Evolutionary conservation across 2,329 filamentous ascomycete species (phyloP).

Genomic region (Nothophaeocryptopus gaeumannii): DNA sequence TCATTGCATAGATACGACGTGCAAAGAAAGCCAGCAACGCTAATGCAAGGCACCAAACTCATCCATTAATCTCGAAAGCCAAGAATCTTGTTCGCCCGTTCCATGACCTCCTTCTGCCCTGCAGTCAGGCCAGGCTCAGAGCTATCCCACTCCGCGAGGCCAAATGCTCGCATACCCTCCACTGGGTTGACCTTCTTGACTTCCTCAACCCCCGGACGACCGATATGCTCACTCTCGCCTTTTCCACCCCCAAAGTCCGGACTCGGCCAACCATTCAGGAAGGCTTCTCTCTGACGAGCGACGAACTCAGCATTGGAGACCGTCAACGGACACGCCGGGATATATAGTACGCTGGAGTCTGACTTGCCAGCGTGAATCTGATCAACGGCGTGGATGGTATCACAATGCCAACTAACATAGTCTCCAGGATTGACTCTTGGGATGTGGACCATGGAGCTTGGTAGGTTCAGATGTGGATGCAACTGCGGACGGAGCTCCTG

Average conservation of each 20-base stretch:
- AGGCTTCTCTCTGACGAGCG: slow-evolving; percentile 66
- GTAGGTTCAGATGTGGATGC: slow-evolving; percentile 69
- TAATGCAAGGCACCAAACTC: no score
- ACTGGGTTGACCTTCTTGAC: slow-evolving; percentile 37
- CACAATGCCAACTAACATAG: slow-evolving; percentile 75
- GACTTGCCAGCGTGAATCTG: slow-evolving; percentile 65
- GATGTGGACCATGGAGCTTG: slow-evolving; percentile 68
- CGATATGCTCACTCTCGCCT: slow-evolving; percentile 57
- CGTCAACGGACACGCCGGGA: slow-evolving; percentile 80
- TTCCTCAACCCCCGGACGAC: slow-evolving; percentile 40
- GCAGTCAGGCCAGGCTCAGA: slow-evolving; percentile 46
- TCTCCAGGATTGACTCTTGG: slow-evolving; percentile 69
- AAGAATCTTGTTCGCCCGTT: slow-evolving; percentile 53
- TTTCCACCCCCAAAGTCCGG: slow-evolving; percentile 57
- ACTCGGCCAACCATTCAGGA: slow-evolving; percentile 55
- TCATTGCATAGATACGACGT: no score
- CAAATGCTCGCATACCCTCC: slow-evolving; percentile 56
- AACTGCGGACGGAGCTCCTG: slow-evolving; percentile 64
- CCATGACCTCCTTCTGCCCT: slow-evolving; percentile 52
- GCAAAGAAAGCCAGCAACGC: no score
- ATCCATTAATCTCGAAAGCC: slow-evolving; percentile 40
- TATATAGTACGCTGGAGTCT: slow-evolving; percentile 85
- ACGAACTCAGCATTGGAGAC: slow-evolving; percentile 71
- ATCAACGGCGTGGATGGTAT: slow-evolving; percentile 76
- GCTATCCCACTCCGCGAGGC: slow-evolving; percentile 51